A percentile compares a stretch with the other conserved stretches of the same genome.
Conservation (phyloP, 2,329 filamentous ascomycete species). For the Trichoderma koningii region DNA sequence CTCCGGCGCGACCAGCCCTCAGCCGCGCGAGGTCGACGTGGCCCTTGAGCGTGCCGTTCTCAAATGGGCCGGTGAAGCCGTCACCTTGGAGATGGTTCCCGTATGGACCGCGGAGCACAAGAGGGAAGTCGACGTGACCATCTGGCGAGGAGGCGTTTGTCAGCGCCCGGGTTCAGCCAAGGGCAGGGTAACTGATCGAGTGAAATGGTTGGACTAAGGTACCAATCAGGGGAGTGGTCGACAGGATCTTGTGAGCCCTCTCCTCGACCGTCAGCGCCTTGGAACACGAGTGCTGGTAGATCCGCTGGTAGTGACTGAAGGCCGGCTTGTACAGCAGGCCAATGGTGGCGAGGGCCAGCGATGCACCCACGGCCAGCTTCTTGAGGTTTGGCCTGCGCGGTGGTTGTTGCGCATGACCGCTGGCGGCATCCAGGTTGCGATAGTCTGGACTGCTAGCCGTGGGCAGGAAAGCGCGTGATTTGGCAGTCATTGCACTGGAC, state of each 20-base stretch:
- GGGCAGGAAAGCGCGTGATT: conserved; percentile 18
- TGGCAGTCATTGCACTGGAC: neutral
- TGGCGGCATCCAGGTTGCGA: neutral
- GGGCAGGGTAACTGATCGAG: too few relatives aligned
- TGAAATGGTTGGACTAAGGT: conserved; percentile 23
- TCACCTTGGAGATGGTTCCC: conserved; percentile 76
- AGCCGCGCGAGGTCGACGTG: conserved; percentile 83
- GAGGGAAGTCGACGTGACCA: conserved; percentile 86
- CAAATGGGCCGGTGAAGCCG: conserved; percentile 74
- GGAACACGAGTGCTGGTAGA: conserved; percentile 34
- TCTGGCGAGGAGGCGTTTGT: conserved; percentile 52
- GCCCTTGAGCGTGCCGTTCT: conserved; percentile 64
- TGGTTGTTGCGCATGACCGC: neutral
- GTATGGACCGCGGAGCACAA: conserved; percentile 66
- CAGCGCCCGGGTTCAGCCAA: neutral
- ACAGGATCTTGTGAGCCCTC: conserved; percentile 50
- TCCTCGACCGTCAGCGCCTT: conserved; percentile 45
- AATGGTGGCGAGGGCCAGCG: conserved; percentile 36
- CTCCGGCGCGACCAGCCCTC: conserved; percentile 70
- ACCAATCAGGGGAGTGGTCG: conserved; percentile 54
- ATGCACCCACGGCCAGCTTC: conserved; percentile 32
- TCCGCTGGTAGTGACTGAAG: conserved; percentile 32
- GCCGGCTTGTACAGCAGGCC: conserved; percentile 36
- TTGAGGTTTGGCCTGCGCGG: conserved; percentile 33
- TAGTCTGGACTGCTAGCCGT: neutral